phyloP scores from a whole-genome alignment of 306 rosid genomes.

The Gleditsia sinensis region DNA sequence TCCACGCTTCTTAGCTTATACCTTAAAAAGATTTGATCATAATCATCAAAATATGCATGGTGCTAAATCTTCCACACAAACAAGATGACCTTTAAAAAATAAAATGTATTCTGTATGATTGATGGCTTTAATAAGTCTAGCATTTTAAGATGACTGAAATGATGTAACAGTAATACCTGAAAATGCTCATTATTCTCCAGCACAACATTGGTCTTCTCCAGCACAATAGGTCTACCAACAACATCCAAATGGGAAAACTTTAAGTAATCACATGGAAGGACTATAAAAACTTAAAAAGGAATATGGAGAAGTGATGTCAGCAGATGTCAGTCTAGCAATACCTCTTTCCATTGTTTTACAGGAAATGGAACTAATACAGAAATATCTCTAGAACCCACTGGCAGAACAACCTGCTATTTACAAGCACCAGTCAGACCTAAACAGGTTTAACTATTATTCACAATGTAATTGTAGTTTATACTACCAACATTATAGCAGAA shows the following conservation, averaged over 20 bases:
- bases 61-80: background rate
- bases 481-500: conserved; percentile 6
- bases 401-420: conserved; percentile 87
- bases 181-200: conserved; percentile 92
- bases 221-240: conserved; percentile 91
- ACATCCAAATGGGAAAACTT: conserved; percentile 91
- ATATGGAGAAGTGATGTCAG: conserved; percentile 13
- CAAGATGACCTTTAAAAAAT: background rate
- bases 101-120: background rate
- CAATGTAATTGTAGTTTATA: conserved; percentile 23
- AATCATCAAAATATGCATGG: background rate
- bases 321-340: conserved; percentile 37
- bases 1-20: no score
- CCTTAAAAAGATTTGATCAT: background rate
- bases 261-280: conserved; percentile 31
- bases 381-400: conserved; percentile 85
- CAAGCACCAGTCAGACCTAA: conserved; percentile 30
- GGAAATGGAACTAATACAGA: conserved; percentile 77
- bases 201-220: conserved; percentile 83
- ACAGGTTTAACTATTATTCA: background rate
- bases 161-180: conserved; percentile 61
- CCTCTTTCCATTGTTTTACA: conserved; percentile 81
- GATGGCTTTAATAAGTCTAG: background rate
- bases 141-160: no score
- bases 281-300: conserved; percentile 32